Conservation (phyloP, 2,329 filamentous ascomycete genomes). For the Aspergillus sp. region DNA sequence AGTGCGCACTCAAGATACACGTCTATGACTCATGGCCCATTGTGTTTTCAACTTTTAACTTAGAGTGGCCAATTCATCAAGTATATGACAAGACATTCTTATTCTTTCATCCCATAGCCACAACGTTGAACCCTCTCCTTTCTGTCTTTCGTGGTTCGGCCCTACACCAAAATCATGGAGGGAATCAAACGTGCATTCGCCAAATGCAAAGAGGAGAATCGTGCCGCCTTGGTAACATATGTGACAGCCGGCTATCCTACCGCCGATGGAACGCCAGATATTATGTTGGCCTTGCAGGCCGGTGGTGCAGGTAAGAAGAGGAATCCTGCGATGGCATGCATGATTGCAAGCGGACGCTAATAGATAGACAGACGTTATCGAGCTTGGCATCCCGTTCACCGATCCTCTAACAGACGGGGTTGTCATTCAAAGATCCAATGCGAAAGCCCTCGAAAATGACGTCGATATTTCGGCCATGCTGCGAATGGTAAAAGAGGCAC, state of each 20-base stretch:
- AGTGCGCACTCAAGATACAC: no score
- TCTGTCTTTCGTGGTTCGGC: no score
- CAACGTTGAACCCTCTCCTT: no score
- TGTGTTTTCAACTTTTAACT: no score
- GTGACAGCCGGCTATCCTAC: constrained; percentile 94
- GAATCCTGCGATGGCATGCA: no score
- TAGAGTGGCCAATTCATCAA: no score
- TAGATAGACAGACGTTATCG: constrained; percentile 71
- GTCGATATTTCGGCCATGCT: constrained; percentile 77
- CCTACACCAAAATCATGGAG: constrained; percentile 46
- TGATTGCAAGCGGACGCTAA: not conserved
- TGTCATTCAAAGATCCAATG: constrained; percentile 94
- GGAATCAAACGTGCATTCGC: constrained; percentile 53
- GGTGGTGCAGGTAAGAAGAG: constrained; percentile 72
- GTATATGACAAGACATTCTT: no score
- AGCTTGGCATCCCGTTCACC: constrained; percentile 93
- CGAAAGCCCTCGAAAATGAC: constrained; percentile 80
- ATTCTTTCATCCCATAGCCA: no score
- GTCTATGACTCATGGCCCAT: no score
- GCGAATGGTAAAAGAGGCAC: constrained; percentile 76
- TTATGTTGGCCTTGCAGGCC: constrained; percentile 84
- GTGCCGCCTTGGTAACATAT: constrained; percentile 89
- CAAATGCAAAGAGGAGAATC: constrained; percentile 51
- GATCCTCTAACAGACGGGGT: constrained; percentile 97
- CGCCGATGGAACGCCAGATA: constrained; percentile 73